Base-by-base conservation (phyloP, 1,139 yeast species). In the Kazachstania sp. region DNA sequence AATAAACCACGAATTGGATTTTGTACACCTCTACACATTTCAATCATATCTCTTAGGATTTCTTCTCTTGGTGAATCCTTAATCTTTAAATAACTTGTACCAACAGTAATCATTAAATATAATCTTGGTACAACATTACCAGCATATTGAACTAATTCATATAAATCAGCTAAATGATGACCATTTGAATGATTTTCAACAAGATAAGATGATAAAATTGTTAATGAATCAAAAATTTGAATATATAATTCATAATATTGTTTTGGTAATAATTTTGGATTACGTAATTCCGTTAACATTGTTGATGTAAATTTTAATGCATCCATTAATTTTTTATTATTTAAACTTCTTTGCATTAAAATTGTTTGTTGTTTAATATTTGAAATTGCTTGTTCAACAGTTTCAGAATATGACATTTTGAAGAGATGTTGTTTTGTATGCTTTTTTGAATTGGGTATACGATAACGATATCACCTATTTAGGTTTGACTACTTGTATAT, bases 11-110 rank as follows among this genome's bases (percentile, higher is more conserved):
- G 71, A 34, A 87, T 79, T 0, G 98, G 98, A 62, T 87, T 94
- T 66, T 92, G 98, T 1, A 90, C 95, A n/a, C 97, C 98, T 39
- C 95, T 77, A 54, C 95, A 84, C 98, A 92, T 92, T 65, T 94
- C 98, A 64, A 92, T 83, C 95, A 94, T 83, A 63, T 92, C 98
- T 63, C 85, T 86, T 81, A 92, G 78, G 49, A 94, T 83, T 56
- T 90, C 97, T 62, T 79, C 79, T 28, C 79, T 75, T 0, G 97
- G 96, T 0, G 48, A 38, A 49, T 81, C 88, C 4, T 81, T 77
- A 7, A 83, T 73, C 6, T 83, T 71, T 83, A 90, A 81, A 67
- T 84, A 88, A 2, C 88, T 86, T 0, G 95, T 82, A 11, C 98
- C 98, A 11, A 92, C 92, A 2, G 95, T 92, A 43, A 92, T 84